Evolutionary conservation across 2,329 filamentous ascomycete species (phyloP), one percentile per base, ranked within the genome.

Genomic region (Botrytis hyacinthi): DNA sequence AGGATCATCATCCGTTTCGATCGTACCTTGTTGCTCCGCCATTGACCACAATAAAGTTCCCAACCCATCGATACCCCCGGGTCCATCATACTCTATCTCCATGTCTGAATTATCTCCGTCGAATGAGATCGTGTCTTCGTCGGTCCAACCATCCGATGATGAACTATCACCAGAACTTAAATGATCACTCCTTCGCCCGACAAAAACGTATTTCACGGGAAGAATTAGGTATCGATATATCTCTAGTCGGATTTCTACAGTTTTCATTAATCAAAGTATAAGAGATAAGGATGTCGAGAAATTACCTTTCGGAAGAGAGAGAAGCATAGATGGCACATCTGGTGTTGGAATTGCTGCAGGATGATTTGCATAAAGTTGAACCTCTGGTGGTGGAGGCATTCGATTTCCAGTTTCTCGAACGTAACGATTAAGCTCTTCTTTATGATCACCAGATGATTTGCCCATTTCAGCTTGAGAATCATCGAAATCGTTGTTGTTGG

Each of bases 151-250:
- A 37, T 60, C 32, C 18, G 51, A 44, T 22, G 51, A n/a, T 22
- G 51, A 29, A 7, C 20, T 22, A 12, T 69, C 51, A 10, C 44
- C 44, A 12, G 29, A 57, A n/a, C 18, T 40, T 4, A 42, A 6
- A 26, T 6, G 3, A n/a, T 40, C 12, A 16, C 18, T 20, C 32
- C 35, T 40, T 29, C n/a, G 51, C 32, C 32, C 44, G 7, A 73
- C 51, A 26, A 37, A 54, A 22, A 73, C 12, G n/a, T 51, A 51
- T 14, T 29, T 5, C 9, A 46, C 32, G 14, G 71, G 66, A n/a
- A 73, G 42, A 62, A 73, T 66, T 18, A 73, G 66, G 20, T 73
- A 73, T 48, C 71, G 65, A 62, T 73, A 73, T 32, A 73, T 73
- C 65, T 73, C 54, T 18, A 70, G 35, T 37, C 71, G 65, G 20